Percentiles rank a stretch among this genome's conserved stretches.
Evolutionary conservation across 768 basidiomycete genomes (phyloP).

Genomic region (Guyanaporus albipodus): DNA sequence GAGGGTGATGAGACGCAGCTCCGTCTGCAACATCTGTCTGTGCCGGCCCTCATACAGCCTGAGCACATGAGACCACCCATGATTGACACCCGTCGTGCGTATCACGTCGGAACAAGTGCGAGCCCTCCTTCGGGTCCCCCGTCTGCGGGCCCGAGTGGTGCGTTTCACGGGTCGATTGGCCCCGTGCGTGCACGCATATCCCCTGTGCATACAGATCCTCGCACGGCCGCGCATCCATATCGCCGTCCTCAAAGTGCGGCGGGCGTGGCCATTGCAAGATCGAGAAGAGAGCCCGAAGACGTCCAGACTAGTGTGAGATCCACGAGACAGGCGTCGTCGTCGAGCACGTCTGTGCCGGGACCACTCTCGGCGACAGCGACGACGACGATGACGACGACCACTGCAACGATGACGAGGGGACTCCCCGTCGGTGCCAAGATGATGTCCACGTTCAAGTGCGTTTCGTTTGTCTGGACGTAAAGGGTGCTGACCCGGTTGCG

Average conservation of each 20-base stretch:
- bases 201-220: conserved; percentile 22
- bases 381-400: not conserved
- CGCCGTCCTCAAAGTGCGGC: conserved; percentile 29
- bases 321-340: conserved; percentile 17
- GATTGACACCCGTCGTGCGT: conserved; percentile 31
- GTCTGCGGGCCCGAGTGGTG: conserved; percentile 22
- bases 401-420: not conserved
- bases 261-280: conserved; percentile 19
- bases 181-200: conserved; percentile 27
- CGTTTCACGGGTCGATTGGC: conserved; percentile 17
- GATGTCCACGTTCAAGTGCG: conserved; percentile 20
- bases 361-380: conserved; percentile 5
- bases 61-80: conserved; percentile 34
- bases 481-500: conserved; percentile 11
- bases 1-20: conserved; percentile 25
- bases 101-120: conserved; percentile 25
- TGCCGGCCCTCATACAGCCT: conserved; percentile 17
- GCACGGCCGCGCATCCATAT: conserved; percentile 27
- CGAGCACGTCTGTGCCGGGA: conserved; percentile 7
- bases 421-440: conserved; percentile 5
- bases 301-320: conserved; percentile 29
- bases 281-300: conserved; percentile 29
- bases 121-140: conserved; percentile 32
- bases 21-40: conserved; percentile 25
- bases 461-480: not conserved